These are phyloP conservation scores for Fusarium ramigenum DNA, from an alignment of 2,329 filamentous ascomycete genomes.

Conservation along the genomic window DNA sequence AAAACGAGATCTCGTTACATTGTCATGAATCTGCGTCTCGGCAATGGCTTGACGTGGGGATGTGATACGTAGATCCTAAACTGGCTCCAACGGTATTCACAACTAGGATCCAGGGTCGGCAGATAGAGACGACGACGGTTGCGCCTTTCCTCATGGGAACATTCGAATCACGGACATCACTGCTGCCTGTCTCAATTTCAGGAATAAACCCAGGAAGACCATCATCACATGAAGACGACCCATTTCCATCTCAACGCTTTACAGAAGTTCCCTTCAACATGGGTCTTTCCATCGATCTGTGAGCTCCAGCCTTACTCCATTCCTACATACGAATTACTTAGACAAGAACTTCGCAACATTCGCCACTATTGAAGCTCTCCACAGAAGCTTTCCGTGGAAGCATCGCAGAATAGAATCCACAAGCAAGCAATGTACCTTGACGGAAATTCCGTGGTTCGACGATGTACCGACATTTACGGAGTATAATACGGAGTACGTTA, in stretches of 20 bases:
- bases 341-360: background rate
- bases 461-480: background rate
- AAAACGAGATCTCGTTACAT: conserved; percentile 15
- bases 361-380: conserved; percentile 13
- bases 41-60: background rate
- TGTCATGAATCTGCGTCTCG: background rate
- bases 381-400: conserved; percentile 18
- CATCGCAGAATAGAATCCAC: background rate
- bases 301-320: background rate
- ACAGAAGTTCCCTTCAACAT: background rate
- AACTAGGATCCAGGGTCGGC: conserved; percentile 30
- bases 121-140: conserved; percentile 23
- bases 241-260: background rate
- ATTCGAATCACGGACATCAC: background rate
- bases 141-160: background rate
- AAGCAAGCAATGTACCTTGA: background rate
- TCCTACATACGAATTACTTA: background rate
- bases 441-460: background rate
- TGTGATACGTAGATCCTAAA: conserved; percentile 13
- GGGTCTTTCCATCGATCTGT: background rate
- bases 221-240: background rate
- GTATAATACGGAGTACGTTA: background rate
- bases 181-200: background rate
- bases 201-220: background rate
- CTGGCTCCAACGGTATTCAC: conserved; percentile 5